phyloP scores from a whole-genome alignment of 805 yeast genomes.

The Dipodascus albidus region DNA sequence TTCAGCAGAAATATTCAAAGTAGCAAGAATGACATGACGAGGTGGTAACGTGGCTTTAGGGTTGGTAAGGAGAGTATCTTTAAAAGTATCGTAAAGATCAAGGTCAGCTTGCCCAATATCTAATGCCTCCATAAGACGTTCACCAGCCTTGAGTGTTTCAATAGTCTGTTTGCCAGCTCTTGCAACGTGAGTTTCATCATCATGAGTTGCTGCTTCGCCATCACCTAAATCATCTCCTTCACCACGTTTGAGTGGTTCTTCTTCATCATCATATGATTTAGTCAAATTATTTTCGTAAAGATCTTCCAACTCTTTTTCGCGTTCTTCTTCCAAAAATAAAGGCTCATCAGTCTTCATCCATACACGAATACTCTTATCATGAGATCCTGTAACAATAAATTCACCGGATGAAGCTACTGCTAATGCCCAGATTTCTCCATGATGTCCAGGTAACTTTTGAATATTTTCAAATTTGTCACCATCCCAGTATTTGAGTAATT shows the following conservation, averaged over 20 bases:
- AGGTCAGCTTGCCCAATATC: slow-evolving; percentile 71
- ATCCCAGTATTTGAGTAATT: slow-evolving; percentile 90
- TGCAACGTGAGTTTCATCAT: slow-evolving; percentile 39
- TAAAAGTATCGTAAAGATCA: slow-evolving; percentile 41
- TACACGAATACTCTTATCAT: slow-evolving; percentile 85
- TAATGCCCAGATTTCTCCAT: slow-evolving; percentile 87
- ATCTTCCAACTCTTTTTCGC: slow-evolving; percentile 92
- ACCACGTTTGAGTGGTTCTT: slow-evolving; percentile 22
- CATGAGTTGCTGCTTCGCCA: slow-evolving; percentile 31
- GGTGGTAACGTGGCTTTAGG: slow-evolving; percentile 42
- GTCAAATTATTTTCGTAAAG: slow-evolving; percentile 72
- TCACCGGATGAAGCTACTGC: slow-evolving; percentile 61
- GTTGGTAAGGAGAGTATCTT: slow-evolving; percentile 32
- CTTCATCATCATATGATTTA: slow-evolving; percentile 53
- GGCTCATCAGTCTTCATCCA: slow-evolving; percentile 93
- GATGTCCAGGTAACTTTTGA: slow-evolving; percentile 79
- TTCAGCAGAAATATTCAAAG: slow-evolving; percentile 60
- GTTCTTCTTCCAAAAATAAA: slow-evolving; percentile 93
- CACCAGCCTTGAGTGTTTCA: slow-evolving; percentile 92
- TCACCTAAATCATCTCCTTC: slow-evolving; percentile 29
- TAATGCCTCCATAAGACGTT: slow-evolving; percentile 80
- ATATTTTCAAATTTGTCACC: slow-evolving; percentile 94
- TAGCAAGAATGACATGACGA: slow-evolving; percentile 61
- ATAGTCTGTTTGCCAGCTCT: slow-evolving; percentile 72
- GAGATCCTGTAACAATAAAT: slow-evolving; percentile 72